Base-by-base conservation (phyloP, 2,329 filamentous ascomycete species). In the Simplicillium sp. region DNA sequence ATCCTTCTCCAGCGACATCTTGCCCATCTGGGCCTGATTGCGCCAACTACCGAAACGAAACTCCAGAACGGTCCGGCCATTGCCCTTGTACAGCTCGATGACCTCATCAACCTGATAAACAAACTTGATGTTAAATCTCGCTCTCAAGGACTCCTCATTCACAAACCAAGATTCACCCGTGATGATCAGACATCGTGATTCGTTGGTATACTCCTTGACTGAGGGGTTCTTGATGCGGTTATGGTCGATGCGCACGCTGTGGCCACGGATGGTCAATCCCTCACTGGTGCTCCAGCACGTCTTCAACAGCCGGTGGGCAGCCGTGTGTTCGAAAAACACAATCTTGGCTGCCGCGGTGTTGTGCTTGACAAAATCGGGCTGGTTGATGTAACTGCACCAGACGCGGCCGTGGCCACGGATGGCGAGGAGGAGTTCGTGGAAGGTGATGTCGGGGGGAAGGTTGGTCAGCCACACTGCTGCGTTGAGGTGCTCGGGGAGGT, bases 31-130 rank as follows among this genome's bases (percentile, higher is more conserved):
- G 0, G 72, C 62, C 61, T 78, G 74, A 54, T 68, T 73, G 1
- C 72, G 65, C 43, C 65, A 77, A 41, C 71, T 75, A 1, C 70
- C 71, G 47, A 78, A 78, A 11, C 66, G 61, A 47, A 67, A 73
- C 58, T 76, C 72, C 12, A 72, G 46, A 2, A 67, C 59, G 0
- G 50, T 50, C 16, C 58, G 54, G 1, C 46, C 45, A 0, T 44
- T 47, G 2, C 46, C 54, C 18, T 46, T 42, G 29, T 55, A 49
- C 15, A 66, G 53, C 14, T 54, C 48, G 3, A 57, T 46, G 40
- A 72, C 53, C 37, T 56, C 50, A 44, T 77, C 74, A 7, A 70
- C 44, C 48, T 77, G 60, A 46, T 67, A 77, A 2, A 56, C 54
- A 41, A 76, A 67, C 17, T 62, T 59, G 6, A 38, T 38, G 3